Conservation (phyloP, 257 asterid genomes). For the Osmanthus fragrans region DNA sequence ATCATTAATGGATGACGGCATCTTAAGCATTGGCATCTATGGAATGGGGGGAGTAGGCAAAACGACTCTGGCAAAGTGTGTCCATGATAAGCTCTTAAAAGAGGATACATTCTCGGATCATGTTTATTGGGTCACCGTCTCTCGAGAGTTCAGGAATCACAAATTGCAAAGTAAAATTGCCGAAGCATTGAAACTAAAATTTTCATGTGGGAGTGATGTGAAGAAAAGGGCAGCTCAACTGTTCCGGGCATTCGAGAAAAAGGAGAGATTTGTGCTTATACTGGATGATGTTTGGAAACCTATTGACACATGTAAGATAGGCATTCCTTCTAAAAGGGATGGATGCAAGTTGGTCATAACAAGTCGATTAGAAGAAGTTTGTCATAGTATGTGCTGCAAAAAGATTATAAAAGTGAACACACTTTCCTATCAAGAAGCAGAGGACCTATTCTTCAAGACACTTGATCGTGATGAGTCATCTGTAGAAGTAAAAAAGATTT, state of each 20-base stretch:
- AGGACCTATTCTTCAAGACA: conserved; percentile 6
- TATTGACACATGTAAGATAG: conserved; percentile 8
- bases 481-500: conserved; percentile 6
- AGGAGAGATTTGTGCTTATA: conserved; percentile 6
- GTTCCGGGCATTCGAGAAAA: neutral
- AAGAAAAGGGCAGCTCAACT: conserved; percentile 4
- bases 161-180: conserved; percentile 21
- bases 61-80: conserved; percentile 17
- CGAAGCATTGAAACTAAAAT: conserved; percentile 3
- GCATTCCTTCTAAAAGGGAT: neutral
- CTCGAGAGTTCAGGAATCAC: conserved; percentile 10
- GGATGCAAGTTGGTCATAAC: conserved; percentile 24
- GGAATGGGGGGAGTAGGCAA: conserved; percentile 32
- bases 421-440: conserved; percentile 11
- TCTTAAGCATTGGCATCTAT: conserved; percentile 26
- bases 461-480: neutral
- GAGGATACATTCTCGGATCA: neutral
- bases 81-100: conserved; percentile 5
- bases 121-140: conserved; percentile 22
- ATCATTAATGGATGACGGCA: conserved; percentile 12
- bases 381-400: conserved; percentile 20
- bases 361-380: conserved; percentile 21
- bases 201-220: neutral
- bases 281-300: conserved; percentile 23
- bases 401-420: conserved; percentile 11